Evolutionary conservation across 1,139 yeast genomes (phyloP).

Genomic region (Scheffersomyces stambukii): DNA sequence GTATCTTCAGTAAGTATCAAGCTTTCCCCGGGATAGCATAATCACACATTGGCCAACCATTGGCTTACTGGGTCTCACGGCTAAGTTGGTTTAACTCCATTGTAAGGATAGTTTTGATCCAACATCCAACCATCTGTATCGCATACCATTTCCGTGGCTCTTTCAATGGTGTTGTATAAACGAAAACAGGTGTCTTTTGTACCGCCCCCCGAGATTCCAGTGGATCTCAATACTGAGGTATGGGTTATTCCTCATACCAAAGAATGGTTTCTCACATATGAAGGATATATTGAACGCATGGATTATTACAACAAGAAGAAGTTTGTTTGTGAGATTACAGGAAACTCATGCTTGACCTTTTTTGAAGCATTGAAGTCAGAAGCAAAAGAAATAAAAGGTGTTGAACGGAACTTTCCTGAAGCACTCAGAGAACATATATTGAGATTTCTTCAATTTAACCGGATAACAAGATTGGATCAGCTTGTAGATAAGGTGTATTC

Average conservation of each 20-base stretch:
- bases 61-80: too few relatives aligned
- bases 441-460: constrained; percentile 75
- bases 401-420: constrained; percentile 84
- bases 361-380: constrained; percentile 87
- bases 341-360: constrained; percentile 85
- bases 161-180: constrained; percentile 73
- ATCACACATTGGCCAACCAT: too few relatives aligned
- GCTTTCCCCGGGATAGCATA: too few relatives aligned
- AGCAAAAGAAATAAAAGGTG: constrained; percentile 58
- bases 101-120: too few relatives aligned
- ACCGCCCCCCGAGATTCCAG: constrained; percentile 54
- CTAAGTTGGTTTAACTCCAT: too few relatives aligned
- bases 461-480: constrained; percentile 79
- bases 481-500: constrained; percentile 81
- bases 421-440: constrained; percentile 88
- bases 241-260: constrained; percentile 81
- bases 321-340: constrained; percentile 94
- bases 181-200: constrained; percentile 63
- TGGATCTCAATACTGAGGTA: constrained; percentile 50
- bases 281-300: constrained; percentile 64
- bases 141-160: too few relatives aligned
- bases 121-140: too few relatives aligned
- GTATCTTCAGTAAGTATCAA: too few relatives aligned
- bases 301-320: constrained; percentile 71
- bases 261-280: constrained; percentile 81